Conservation (phyloP, 1,139 yeast genomes). For the Yamadazyma blattariae region DNA sequence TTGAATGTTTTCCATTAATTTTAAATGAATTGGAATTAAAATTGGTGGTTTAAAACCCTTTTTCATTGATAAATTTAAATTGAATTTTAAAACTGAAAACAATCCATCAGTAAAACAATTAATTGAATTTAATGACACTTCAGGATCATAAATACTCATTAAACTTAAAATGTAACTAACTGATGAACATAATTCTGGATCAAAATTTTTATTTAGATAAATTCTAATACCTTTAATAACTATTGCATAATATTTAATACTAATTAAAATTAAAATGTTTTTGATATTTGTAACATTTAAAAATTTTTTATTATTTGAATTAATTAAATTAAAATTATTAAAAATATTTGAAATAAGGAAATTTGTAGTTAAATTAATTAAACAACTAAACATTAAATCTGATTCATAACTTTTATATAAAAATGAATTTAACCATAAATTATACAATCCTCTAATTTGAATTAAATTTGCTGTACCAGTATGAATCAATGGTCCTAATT, state of each 20-base stretch:
- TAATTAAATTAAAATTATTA: slow-evolving; percentile 16
- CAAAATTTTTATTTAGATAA: slow-evolving; percentile 26
- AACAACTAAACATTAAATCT: slow-evolving; percentile 35
- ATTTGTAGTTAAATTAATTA: slow-evolving; percentile 40
- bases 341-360: slow-evolving; percentile 36
- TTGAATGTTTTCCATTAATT: slow-evolving; percentile 35
- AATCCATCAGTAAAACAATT: slow-evolving; percentile 44
- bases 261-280: slow-evolving; percentile 24
- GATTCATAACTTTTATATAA: slow-evolving; percentile 23
- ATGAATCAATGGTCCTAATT: slow-evolving; percentile 20
- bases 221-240: slow-evolving; percentile 35
- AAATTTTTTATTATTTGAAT: slow-evolving; percentile 13
- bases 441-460: slow-evolving; percentile 31
- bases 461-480: slow-evolving; percentile 28
- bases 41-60: slow-evolving; percentile 18
- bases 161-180: slow-evolving; percentile 40
- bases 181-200: slow-evolving; percentile 35
- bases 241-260: slow-evolving; percentile 37
- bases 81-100: slow-evolving; percentile 34
- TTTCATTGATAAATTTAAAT: slow-evolving; percentile 22
- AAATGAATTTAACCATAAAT: slow-evolving; percentile 34
- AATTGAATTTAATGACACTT: slow-evolving; percentile 38
- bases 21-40: slow-evolving; percentile 31
- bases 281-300: slow-evolving; percentile 19
- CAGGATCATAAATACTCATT: slow-evolving; percentile 46